Evolutionary conservation across 148 eudicot species (phyloP).

Genomic region (Rhododendron ovatum): DNA sequence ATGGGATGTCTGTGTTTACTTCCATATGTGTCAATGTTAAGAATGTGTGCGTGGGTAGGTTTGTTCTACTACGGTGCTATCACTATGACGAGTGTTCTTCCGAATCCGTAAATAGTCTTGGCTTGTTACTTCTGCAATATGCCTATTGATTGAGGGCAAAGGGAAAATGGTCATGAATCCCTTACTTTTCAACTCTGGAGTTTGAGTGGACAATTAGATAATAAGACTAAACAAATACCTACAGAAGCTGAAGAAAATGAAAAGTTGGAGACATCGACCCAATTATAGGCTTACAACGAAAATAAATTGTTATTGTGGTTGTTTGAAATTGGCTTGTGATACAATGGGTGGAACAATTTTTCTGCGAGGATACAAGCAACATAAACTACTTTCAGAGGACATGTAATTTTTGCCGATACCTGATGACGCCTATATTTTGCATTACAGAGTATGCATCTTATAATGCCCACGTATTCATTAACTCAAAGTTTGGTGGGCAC

Average conservation of each 20-base stretch:
- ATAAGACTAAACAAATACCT: not conserved
- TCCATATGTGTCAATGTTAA: not conserved
- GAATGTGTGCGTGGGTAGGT: not conserved
- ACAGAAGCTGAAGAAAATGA: not conserved
- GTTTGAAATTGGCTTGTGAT: not conserved
- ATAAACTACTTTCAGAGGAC: not conserved
- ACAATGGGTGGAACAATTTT: not conserved
- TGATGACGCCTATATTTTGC: not conserved
- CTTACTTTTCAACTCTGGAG: not conserved
- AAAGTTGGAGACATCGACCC: not conserved
- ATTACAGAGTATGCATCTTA: not conserved
- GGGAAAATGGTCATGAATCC: not conserved
- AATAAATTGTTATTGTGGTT: not conserved
- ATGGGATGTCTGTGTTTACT: not conserved
- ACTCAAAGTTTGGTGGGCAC: not conserved
- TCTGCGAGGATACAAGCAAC: not conserved
- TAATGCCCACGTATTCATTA: not conserved
- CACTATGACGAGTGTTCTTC: not conserved
- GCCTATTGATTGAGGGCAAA: not conserved
- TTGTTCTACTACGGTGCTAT: not conserved
- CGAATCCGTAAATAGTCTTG: not conserved
- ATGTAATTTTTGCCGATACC: not conserved
- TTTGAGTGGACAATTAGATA: not conserved
- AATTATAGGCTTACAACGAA: not conserved
- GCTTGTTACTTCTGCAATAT: not conserved